Base-by-base conservation (phyloP, 129 eudicot species). In the Artemisia annua region DNA sequence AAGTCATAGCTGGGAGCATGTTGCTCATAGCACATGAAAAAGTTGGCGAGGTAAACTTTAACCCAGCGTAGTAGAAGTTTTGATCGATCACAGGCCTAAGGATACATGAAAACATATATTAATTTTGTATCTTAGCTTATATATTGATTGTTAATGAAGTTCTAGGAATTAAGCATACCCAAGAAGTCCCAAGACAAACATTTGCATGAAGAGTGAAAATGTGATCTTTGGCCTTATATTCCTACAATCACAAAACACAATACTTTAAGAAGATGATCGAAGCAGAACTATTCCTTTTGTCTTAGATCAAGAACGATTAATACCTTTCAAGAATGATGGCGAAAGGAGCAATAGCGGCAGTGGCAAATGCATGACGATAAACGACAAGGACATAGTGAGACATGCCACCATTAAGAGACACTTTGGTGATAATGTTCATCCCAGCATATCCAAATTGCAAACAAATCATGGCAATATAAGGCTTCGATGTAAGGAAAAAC, bases 1-100 rank as follows among this genome's bases (percentile, higher is more conserved):
- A 92, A 50, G 98, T 92, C 98, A 92, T 87, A 7, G 98, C 98
- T 1, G 98, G 98, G 39, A 92, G 90, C 98, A 92, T 91, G 87
- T 91, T 91, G 87, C 97, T 91, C 93, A 91, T 87, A 50, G 97
- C 96, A 79, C 98, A 92, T 7, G 98, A 89, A 55, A 89, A 92
- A 2, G 98, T 92, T 12, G 98, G 98, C 5, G 98, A 92, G 5
- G 98, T 92, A 75, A 83, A 85, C 70, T 92, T 92, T 46, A 92
- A 79, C 11, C 98, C 98, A 3, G 91, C 91, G 18, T 92, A 92
- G 87, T 92, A 92, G 70, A 92, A 85, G 73, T 92, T 92, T 52
- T 92, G 98, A 85, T 92, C 98, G 49, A 92, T 92, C 72, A 92
- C 94, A 0, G 98, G 98, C 78, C 97, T 90, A 78, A n/a, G 55